Base-by-base conservation (phyloP, 1,139 yeast species). In the Diutina scorzettiae region DNA sequence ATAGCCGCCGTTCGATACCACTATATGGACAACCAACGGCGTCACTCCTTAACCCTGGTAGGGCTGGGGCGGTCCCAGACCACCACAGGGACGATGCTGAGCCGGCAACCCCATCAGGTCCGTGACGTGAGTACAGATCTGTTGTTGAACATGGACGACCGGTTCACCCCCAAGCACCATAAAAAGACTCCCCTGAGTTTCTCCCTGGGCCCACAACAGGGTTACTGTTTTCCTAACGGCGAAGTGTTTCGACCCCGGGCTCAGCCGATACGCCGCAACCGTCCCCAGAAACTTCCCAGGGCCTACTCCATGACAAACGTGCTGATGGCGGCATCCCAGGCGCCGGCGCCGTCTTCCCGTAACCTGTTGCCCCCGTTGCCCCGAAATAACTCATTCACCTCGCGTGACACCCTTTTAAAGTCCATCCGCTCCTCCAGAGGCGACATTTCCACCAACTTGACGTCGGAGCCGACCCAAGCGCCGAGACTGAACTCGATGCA, bases 201-300 rank as follows among this genome's bases (percentile, higher is more conserved):
- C n/a, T 16, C n/a, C 25, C 11, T 4, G 7, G n/a, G 14, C 8
- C 16, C 21, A 20, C 21, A 16, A 32, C 42, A 14, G 33, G 37
- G 25, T 17, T 71, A 64, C 50, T 65, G 60, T 47, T 73, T 73
- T 50, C 78, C 78, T 11, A 73, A 73, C 51, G 79, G 79, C 41
- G 79, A 73, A 51, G 63, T 72, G 4, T 73, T 73, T 51, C 57
- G 72, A 28, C 78, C 78, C 1, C 52, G 77, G 37, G 53, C 54
- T 39, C 56, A 63, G 14, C 70, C 73, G 1, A 47, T 60, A 11
- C 60, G 56, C 42, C 58, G 75, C 43, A 53, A 62, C 41, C 57
- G 69, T 44, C 75, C 75, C 5, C 51, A 50, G 14, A 60, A 62
- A 46, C 46, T 62, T 36, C 48, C 45, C 18, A 34, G 20, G 32